phyloP scores from a whole-genome alignment of 1,284 basidiomycete species.

The Pseudozyma flocculosa region DNA sequence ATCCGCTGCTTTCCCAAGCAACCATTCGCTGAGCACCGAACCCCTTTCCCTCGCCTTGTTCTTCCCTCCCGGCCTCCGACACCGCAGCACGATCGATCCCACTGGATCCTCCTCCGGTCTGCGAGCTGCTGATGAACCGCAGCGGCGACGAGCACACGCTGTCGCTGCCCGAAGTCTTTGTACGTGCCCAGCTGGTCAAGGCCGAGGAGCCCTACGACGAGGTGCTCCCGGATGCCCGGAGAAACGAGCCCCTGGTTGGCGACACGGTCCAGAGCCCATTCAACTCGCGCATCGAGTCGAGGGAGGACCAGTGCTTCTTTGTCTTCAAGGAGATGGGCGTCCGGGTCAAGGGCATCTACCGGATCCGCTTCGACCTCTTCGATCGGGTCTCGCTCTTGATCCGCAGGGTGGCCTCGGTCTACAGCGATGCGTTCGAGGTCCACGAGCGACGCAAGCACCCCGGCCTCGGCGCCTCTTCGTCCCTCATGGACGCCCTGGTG shows the following conservation, averaged over 20 bases:
- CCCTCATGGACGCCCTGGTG: slow-evolving; percentile 29
- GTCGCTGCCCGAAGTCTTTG: slow-evolving; percentile 28
- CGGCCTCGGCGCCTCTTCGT: slow-evolving; percentile 12
- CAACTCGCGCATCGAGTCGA: slow-evolving; percentile 31
- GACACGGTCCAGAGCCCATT: slow-evolving; percentile 26
- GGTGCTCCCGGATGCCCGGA: slow-evolving; percentile 17
- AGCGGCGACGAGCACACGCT: slow-evolving; percentile 33
- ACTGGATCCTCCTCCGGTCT: slow-evolving; percentile 34
- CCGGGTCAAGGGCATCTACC: slow-evolving; percentile 28
- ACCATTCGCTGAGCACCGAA: no score
- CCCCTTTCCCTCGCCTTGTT: no score
- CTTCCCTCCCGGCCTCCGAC: no score
- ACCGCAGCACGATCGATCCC: slow-evolving; percentile 29
- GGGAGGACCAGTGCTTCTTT: slow-evolving; percentile 39
- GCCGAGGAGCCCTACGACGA: slow-evolving; percentile 19
- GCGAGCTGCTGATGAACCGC: slow-evolving; percentile 34
- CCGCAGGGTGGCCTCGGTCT: slow-evolving; percentile 23
- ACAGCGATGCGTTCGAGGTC: slow-evolving; percentile 32
- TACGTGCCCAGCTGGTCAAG: slow-evolving; percentile 22
- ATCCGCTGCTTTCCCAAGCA: no score
- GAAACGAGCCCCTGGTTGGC: slow-evolving; percentile 22
- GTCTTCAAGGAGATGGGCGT: slow-evolving; percentile 46
- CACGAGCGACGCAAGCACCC: slow-evolving; percentile 28
- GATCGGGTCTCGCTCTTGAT: slow-evolving; percentile 21
- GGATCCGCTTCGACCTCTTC: slow-evolving; percentile 39